phyloP scores from a whole-genome alignment of 305 asterid genomes.

The Andrographis paniculata region DNA sequence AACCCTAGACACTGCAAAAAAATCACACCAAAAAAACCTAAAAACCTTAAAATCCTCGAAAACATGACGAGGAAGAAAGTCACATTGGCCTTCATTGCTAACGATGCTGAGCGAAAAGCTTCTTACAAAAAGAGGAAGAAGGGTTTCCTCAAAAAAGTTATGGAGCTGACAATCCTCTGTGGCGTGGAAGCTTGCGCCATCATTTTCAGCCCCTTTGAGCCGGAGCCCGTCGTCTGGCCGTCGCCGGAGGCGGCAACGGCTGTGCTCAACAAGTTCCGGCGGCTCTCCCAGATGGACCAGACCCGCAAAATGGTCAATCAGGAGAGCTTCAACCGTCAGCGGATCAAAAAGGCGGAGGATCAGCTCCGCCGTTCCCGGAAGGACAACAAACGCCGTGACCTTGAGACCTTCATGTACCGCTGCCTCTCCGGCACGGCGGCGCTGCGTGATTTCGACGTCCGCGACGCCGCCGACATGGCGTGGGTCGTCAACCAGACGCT shows the following conservation, averaged over 20 bases:
- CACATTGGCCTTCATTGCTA: slow-evolving; percentile 28
- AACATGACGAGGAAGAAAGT: slow-evolving; percentile 34
- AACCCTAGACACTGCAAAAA: no score
- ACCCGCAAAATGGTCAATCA: slow-evolving; percentile 25
- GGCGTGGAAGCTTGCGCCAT: slow-evolving; percentile 33
- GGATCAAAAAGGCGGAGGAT: slow-evolving; percentile 22
- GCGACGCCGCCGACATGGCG: slow-evolving; percentile 19
- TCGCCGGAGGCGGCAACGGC: slow-evolving; percentile 9
- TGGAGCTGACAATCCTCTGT: slow-evolving; percentile 33
- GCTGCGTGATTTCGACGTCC: background rate
- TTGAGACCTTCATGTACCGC: slow-evolving; percentile 12
- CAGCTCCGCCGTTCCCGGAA: slow-evolving; percentile 19
- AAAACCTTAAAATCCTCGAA: no score
- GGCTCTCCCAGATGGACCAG: slow-evolving; percentile 21
- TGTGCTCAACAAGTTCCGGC: slow-evolving; percentile 25
- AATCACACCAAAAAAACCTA: no score
- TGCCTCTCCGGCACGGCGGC: slow-evolving; percentile 11
- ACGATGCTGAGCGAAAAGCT: slow-evolving; percentile 26
- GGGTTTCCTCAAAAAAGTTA: slow-evolving; percentile 34
- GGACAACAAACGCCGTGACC: slow-evolving; percentile 21
- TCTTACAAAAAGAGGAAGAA: slow-evolving; percentile 35
- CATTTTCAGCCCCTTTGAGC: slow-evolving; percentile 25
- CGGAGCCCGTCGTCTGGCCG: slow-evolving; percentile 34
- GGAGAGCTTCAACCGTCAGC: slow-evolving; percentile 25
- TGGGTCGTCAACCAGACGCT: slow-evolving; percentile 16